Evolutionary conservation across 2,329 filamentous ascomycete species (phyloP).

Genomic region (Trichoderma arundinaceum): DNA sequence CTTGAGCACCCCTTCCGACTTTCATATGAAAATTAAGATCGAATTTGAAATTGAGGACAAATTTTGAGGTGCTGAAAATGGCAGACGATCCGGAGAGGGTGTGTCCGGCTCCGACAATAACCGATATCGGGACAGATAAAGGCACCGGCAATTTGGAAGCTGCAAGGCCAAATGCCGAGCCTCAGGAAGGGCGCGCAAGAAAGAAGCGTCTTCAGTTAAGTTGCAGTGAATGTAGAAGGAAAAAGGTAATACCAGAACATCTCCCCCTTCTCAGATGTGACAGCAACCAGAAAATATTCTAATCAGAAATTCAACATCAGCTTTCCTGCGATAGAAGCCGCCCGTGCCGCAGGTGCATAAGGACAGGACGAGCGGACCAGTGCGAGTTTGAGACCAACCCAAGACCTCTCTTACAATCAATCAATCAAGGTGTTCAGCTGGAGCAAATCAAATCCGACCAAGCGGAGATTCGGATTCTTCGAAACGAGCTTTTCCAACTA

Average conservation of each 20-base stretch:
- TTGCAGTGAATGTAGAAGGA: conserved; percentile 23
- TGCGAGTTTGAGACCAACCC: conserved; percentile 21
- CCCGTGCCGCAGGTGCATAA: conserved; percentile 15
- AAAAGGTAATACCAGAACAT: conserved; percentile 15
- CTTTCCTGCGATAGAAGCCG: conserved; percentile 23
- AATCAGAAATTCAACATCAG: neutral
- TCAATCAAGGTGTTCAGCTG: conserved; percentile 1
- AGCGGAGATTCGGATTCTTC: conserved; percentile 7
- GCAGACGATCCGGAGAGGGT: conserved; percentile 16
- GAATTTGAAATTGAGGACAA: neutral
- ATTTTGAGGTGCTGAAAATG: neutral
- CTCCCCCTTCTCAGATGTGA: no score
- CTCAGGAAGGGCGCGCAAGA: conserved; percentile 6
- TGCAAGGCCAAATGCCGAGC: neutral
- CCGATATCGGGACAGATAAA: conserved; percentile 5
- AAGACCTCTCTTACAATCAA: neutral
- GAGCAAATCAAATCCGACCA: conserved; percentile 25
- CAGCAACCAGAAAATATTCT: neutral
- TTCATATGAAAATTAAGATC: conserved; percentile 10
- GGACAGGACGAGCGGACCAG: conserved; percentile 23
- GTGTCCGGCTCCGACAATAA: conserved; percentile 21
- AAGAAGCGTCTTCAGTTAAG: conserved; percentile 27
- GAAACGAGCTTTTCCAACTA: conserved; percentile 9
- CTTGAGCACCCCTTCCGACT: conserved; percentile 2
- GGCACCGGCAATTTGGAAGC: neutral